Evolutionary conservation across 75 land plant species (phyloP).

Genomic region (Chamaecyparis obtusa): DNA sequence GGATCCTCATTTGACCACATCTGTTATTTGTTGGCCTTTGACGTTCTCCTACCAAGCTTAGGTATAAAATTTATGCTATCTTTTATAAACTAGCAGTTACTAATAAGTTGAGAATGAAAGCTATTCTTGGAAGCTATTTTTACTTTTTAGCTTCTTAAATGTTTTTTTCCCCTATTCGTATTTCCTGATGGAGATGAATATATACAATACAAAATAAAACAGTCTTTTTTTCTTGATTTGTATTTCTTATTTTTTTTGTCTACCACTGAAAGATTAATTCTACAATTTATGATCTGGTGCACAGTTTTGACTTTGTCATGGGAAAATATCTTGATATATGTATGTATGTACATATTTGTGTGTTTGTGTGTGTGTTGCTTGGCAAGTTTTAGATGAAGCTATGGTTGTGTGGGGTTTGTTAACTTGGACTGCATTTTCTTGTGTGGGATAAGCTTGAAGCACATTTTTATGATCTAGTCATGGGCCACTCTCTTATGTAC

Average conservation of each 20-base stretch:
- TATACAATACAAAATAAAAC: too few relatives aligned
- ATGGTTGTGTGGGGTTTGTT: background rate
- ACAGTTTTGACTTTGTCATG: background rate
- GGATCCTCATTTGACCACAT: background rate
- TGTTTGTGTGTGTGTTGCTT: too few relatives aligned
- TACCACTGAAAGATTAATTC: background rate
- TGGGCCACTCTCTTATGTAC: background rate
- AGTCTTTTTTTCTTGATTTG: too few relatives aligned
- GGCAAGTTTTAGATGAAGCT: too few relatives aligned
- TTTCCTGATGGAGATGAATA: background rate
- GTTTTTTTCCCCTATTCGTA: too few relatives aligned
- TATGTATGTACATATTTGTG: too few relatives aligned
- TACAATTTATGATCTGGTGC: background rate
- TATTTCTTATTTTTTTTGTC: too few relatives aligned
- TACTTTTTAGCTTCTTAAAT: too few relatives aligned
- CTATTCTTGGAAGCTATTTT: background rate
- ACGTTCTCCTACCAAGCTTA: too few relatives aligned
- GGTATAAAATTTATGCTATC: background rate
- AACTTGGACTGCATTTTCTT: background rate
- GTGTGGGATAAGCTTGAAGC: background rate
- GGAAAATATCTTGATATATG: too few relatives aligned
- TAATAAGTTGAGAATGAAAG: background rate
- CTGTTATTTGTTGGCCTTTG: too few relatives aligned
- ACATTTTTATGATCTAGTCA: background rate
- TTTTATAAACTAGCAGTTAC: background rate